phyloP scores from a whole-genome alignment of 73 alveolate species.

The Stentor roeselii region DNA sequence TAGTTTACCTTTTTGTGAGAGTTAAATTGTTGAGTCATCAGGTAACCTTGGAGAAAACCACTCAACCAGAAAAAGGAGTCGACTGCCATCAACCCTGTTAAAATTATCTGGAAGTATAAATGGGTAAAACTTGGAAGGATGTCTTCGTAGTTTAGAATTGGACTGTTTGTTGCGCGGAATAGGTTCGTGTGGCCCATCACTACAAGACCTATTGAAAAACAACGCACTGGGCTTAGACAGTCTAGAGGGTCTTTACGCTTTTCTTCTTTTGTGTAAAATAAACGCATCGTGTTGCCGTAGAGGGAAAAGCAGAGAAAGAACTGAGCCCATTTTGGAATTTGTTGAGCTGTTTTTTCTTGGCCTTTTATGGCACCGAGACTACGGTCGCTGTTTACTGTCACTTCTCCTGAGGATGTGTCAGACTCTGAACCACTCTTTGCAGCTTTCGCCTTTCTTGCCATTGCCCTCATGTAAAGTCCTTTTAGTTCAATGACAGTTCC shows the following conservation, averaged over 20 bases:
- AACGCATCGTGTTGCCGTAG: neutral
- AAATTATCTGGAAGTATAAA: neutral
- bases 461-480: neutral
- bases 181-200: neutral
- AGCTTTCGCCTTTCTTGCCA: neutral
- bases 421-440: too few relatives aligned
- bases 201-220: conserved; percentile 2
- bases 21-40: conserved; percentile 26
- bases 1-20: neutral
- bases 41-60: conserved; percentile 32
- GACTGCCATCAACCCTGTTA: conserved; percentile 33
- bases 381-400: neutral
- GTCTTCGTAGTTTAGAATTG: neutral
- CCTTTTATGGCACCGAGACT: neutral
- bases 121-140: neutral
- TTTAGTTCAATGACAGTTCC: neutral
- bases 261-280: neutral
- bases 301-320: neutral
- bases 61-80: conserved; percentile 43
- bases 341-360: neutral
- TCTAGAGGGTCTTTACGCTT: conserved; percentile 8
- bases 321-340: neutral
- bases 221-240: neutral
- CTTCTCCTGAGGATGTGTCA: neutral
- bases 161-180: neutral